Percentiles rank a stretch among this genome's conserved stretches.
phyloP scores from a whole-genome alignment of 805 yeast species.

The Candida qinlingensis region DNA sequence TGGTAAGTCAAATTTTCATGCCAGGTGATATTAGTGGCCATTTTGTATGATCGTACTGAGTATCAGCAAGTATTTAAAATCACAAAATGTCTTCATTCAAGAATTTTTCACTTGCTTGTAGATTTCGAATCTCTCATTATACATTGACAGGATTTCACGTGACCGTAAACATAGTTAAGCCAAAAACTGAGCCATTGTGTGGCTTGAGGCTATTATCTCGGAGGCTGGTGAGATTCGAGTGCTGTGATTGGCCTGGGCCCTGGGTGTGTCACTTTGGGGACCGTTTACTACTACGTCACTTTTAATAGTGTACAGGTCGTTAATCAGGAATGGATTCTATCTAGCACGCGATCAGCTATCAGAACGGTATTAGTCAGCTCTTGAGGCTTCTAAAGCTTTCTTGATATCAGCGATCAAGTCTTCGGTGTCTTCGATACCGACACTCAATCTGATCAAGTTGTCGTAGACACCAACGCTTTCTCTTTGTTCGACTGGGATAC shows the following conservation, averaged over 20 bases:
- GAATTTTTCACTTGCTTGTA: not conserved
- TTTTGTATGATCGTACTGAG: constrained; percentile 26
- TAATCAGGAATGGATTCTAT: not conserved
- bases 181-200: constrained; percentile 8
- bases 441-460: constrained; percentile 75
- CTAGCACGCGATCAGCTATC: not conserved
- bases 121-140: not conserved
- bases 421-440: constrained; percentile 81
- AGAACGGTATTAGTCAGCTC: not conserved
- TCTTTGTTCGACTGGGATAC: constrained; percentile 74
- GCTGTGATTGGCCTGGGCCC: not conserved
- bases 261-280: not conserved
- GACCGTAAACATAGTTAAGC: constrained; percentile 10
- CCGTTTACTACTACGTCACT: not conserved
- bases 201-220: constrained; percentile 5
- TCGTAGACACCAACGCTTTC: constrained; percentile 78
- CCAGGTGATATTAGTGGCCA: constrained; percentile 98
- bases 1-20: constrained; percentile 82
- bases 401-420: constrained; percentile 69
- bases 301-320: not conserved
- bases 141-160: constrained; percentile 26
- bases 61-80: not conserved
- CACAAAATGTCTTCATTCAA: not conserved
- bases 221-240: not conserved
- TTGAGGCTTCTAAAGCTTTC: constrained; percentile 48